phyloP scores from a whole-genome alignment of 768 basidiomycete genomes.

The Lentinula guzmanii region DNA sequence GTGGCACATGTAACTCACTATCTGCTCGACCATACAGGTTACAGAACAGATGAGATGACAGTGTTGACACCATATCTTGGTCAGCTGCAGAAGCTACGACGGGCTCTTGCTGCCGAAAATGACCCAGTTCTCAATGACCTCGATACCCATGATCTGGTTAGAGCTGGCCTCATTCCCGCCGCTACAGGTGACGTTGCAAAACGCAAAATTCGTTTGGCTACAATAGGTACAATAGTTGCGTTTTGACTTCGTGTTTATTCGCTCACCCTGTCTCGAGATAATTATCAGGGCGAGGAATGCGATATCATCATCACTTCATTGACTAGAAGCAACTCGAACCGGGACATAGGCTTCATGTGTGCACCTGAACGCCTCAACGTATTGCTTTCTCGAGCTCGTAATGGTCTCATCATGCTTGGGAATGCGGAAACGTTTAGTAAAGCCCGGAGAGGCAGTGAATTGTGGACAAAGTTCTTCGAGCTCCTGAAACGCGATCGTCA shows the following conservation, averaged over 20 bases:
- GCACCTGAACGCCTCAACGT: constrained; percentile 68
- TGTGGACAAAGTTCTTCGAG: constrained; percentile 48
- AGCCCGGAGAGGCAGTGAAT: constrained; percentile 40
- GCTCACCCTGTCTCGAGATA: constrained; percentile 45
- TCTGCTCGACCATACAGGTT: constrained; percentile 22
- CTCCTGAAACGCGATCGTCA: constrained; percentile 36
- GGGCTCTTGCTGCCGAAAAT: constrained; percentile 31
- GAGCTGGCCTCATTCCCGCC: constrained; percentile 46
- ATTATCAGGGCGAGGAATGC: constrained; percentile 74
- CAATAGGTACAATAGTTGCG: constrained; percentile 43
- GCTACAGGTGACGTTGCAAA: constrained; percentile 34
- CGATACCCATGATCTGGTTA: constrained; percentile 51
- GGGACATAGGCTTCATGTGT: constrained; percentile 68
- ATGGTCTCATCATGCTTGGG: constrained; percentile 62
- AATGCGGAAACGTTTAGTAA: constrained; percentile 53
- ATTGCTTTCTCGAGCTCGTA: constrained; percentile 60
- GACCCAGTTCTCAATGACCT: constrained; percentile 64
- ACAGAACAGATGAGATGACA: constrained; percentile 53
- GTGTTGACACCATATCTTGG: constrained; percentile 68
- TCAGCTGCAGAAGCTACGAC: constrained; percentile 47
- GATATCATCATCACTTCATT: constrained; percentile 60
- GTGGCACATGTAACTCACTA: neutral
- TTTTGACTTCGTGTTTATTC: neutral
- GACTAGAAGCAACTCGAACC: constrained; percentile 49
- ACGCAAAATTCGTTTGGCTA: constrained; percentile 49